Base-by-base conservation (phyloP, 768 basidiomycete species). In the Podaxis carcinomalis region DNA sequence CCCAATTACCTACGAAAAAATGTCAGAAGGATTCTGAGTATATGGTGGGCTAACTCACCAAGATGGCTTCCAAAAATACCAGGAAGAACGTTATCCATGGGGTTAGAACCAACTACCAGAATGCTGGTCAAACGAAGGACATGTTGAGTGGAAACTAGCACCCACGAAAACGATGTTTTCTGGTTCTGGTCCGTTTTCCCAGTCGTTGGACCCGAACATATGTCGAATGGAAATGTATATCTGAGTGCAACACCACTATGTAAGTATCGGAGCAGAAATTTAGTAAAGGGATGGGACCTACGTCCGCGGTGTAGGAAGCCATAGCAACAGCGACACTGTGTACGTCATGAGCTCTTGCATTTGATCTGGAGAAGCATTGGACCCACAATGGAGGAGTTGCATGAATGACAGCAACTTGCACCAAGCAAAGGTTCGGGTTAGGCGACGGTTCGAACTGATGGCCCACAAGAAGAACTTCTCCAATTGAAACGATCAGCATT, bases 171-270 rank as follows among this genome's bases (percentile, higher is more conserved):
- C 51, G 16, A 10, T 37, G 32, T 53, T 53, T 16, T 36, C 28
- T 25, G 59, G 51, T 23, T 60, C 59, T 21, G 59, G 51, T 9
- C 59, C 59, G 21, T 60, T 36, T 50, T 57, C 59, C 59, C 51
- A 60, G 28, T 60, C 35, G 19, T 53, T 28, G 3, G 59, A 60
- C 51, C 35, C 36, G 42, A 60, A 60, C 59, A 60, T 60, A 16
- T 32, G 59, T 23, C 59, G 59, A 9, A 60, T 60, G 16, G 59
- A 60, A 3, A 53, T 35, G 51, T 47, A 60, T 53, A 60, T 60
- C 59, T 60, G n/a, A n/a, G 16, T 6, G 3, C 2, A 35, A 40
- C 14, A 51, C 25, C 1, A 37, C 42, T 10, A 14, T 35, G 21
- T 19, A 13, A 32, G n/a, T 14, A 11, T 27, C 10, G 2, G 9